phyloP scores from a whole-genome alignment of 2,329 filamentous ascomycete genomes.

The Tolypocladium ovalisporum region DNA sequence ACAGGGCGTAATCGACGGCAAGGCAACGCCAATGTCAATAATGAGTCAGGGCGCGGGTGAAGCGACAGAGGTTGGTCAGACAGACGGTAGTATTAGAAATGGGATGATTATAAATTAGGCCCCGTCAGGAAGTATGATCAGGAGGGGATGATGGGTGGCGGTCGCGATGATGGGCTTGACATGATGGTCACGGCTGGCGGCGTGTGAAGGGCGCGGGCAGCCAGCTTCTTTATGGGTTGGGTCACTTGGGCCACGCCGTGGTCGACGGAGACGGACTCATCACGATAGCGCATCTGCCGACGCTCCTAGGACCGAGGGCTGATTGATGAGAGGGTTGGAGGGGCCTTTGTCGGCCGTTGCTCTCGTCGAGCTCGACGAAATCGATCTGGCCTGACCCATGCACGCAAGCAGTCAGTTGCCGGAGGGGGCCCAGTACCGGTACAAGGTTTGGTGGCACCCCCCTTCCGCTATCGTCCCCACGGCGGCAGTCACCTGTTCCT shows the following conservation, averaged over 20 bases:
- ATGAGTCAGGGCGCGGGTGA: neutral
- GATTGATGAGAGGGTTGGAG: neutral
- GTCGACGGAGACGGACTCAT: conserved; percentile 4
- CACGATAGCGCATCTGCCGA: neutral
- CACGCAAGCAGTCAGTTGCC: neutral
- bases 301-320: neutral
- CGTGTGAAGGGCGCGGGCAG: conserved; percentile 2
- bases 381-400: neutral
- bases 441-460: neutral
- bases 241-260: conserved; percentile 8
- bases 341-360: too few species aligned
- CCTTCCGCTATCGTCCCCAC: neutral
- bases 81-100: neutral
- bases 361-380: neutral
- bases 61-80: neutral
- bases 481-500: neutral
- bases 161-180: too few species aligned
- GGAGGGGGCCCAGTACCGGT: neutral
- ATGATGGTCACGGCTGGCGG: neutral
- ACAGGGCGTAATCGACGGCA: neutral
- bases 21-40: neutral
- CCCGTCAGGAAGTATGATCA: neutral
- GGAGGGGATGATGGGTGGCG: neutral
- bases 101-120: neutral
- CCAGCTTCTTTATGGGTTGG: conserved; percentile 4